A percentile compares a stretch with the other conserved stretches of the same genome.
Conservation (phyloP, 805 yeast species). For the Schwanniomyces yamadae region DNA sequence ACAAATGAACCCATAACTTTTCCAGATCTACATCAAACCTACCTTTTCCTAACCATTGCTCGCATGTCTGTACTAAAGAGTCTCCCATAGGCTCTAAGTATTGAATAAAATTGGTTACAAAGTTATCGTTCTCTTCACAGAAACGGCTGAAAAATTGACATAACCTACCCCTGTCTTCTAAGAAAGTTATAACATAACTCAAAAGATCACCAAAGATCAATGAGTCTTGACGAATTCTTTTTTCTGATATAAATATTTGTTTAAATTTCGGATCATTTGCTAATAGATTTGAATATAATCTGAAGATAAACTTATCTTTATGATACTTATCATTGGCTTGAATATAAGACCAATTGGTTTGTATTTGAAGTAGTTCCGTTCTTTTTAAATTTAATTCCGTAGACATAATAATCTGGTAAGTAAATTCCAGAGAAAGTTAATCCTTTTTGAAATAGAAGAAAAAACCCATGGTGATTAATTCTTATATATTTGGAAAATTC, state of each 20-base stretch:
- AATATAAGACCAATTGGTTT: slow-evolving; percentile 34
- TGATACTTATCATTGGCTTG: slow-evolving; percentile 28
- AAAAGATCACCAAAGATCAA: slow-evolving; percentile 36
- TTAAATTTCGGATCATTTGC: slow-evolving; percentile 27
- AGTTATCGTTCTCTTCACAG: slow-evolving; percentile 27
- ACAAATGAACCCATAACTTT: slow-evolving; percentile 39
- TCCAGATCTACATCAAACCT: slow-evolving; percentile 32
- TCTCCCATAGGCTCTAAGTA: slow-evolving; percentile 46
- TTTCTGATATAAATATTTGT: slow-evolving; percentile 18
- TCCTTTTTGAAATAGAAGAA: too few relatives aligned
- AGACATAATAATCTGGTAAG: too few relatives aligned
- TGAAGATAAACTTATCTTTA: slow-evolving; percentile 28
- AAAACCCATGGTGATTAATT: too few relatives aligned
- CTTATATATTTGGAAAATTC: too few relatives aligned
- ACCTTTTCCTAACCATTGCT: slow-evolving; percentile 32
- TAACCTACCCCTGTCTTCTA: slow-evolving; percentile 25
- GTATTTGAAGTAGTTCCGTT: slow-evolving; percentile 20
- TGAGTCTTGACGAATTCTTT: slow-evolving; percentile 28
- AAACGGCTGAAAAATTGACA: slow-evolving; percentile 35
- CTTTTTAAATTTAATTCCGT: slow-evolving; percentile 5
- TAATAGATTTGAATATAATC: slow-evolving; percentile 34
- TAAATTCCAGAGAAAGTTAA: too few relatives aligned
- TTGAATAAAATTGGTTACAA: slow-evolving; percentile 21
- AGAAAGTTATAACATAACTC: slow-evolving; percentile 28
- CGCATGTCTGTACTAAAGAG: slow-evolving; percentile 36